Base-by-base conservation (phyloP, 371 early-diverging fungal genomes). In the Dichotomocladium elegans region DNA sequence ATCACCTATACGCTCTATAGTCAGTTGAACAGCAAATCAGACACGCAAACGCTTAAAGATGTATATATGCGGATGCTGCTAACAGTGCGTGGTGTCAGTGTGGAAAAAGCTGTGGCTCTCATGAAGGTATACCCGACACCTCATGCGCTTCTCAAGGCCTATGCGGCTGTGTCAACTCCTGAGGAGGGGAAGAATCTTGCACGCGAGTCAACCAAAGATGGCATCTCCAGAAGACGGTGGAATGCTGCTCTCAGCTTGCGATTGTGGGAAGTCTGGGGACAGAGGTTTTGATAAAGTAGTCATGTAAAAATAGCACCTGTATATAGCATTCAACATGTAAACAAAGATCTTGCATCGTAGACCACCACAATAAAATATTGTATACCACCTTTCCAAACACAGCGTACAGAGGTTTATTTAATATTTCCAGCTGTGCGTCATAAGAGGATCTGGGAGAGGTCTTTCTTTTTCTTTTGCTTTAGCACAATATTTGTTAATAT, bases 51-150 rank as follows among this genome's bases (percentile, higher is more conserved):
- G 1, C 68, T 91, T 2, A 71, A 80, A 24, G 92, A 94, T 44
- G 62, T 88, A 4, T 93, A 88, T 69, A 58, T 85, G 26, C 77
- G 86, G 40, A 89, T 93, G 85, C 68, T 96, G 31, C 83, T 91
- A 88, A 82, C 87, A 0, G 68, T 92, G 42, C 79, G 83, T 24
- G 94, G 95, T 14, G 71, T 94, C 31, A 87, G 89, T 54, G 80
- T 77, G 0, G 94, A 95, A 55, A 92, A 91, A 64, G 96, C 95
- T 0, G 34, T 65, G 11, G 75, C 85, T 8, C 73, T 96, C 24
- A 84, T 78, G 4, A 64, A 66, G 30, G 61, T 58, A n/a, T 94
- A 84, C 55, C 85, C 82, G 4, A 95, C 94, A 0, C 85, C 91
- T 1, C 54, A 55, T 10, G 57, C 62, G 6, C 59, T 89, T 9